phyloP scores from a whole-genome alignment of 2,329 filamentous ascomycete genomes.

The Alternaria panax region DNA sequence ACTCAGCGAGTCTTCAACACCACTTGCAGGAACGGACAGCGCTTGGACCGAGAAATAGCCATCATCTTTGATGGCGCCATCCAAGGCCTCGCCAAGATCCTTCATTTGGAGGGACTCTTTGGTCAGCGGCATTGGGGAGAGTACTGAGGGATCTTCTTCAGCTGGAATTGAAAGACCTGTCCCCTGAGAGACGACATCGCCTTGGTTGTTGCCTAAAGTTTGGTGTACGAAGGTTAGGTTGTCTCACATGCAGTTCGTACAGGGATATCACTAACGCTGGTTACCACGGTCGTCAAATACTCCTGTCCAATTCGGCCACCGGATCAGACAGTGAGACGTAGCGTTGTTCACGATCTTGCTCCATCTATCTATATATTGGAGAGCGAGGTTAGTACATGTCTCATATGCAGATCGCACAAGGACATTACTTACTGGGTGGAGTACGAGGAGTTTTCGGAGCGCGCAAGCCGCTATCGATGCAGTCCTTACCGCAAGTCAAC shows the following conservation, averaged over 20 bases:
- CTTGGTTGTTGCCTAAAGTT: slow-evolving; percentile 10
- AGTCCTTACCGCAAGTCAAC: slow-evolving; percentile 35
- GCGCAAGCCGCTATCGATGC: slow-evolving; percentile 39
- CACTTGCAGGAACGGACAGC: neutral
- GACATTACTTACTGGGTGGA: slow-evolving; percentile 5
- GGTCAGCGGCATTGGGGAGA: slow-evolving; percentile 10
- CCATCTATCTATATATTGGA: slow-evolving; percentile 15
- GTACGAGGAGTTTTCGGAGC: slow-evolving; percentile 27
- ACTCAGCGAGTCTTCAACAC: neutral
- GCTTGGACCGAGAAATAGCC: neutral
- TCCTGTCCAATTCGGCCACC: slow-evolving; percentile 37
- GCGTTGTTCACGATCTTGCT: slow-evolving; percentile 26
- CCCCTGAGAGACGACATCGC: slow-evolving; percentile 22
- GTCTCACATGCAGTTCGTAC: neutral
- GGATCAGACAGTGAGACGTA: slow-evolving; percentile 28
- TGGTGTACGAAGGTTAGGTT: neutral
- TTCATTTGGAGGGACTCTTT: slow-evolving; percentile 14
- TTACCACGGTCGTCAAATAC: slow-evolving; percentile 33
- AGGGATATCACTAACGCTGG: slow-evolving; percentile 11
- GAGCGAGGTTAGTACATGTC: neutral
- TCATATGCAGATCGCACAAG: neutral
- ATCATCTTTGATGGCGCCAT: neutral
- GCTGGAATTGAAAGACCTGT: slow-evolving; percentile 18
- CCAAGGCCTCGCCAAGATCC: slow-evolving; percentile 11
- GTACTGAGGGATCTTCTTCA: slow-evolving; percentile 1